A percentile compares a stretch with the other conserved stretches of the same genome.
phyloP scores from a whole-genome alignment of 192 early-diverging fungal species.

The Backusella sp. region DNA sequence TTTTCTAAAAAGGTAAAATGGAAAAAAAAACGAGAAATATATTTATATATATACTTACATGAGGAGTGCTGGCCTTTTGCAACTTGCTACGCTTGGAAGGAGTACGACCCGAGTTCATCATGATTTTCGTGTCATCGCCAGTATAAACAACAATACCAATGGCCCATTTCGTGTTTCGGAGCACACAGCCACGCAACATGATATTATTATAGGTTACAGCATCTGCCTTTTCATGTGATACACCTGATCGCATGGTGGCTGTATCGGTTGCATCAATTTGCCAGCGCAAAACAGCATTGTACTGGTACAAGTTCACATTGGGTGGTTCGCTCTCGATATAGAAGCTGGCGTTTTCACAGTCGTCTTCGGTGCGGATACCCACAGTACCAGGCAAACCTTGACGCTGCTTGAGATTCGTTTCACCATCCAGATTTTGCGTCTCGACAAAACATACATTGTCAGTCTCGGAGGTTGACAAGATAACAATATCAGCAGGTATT shows the following conservation, averaged over 20 bases:
- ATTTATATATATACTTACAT: conserved; percentile 45
- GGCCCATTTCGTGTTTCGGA: conserved; percentile 89
- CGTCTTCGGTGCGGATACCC: conserved; percentile 52
- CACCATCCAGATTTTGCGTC: conserved; percentile 98
- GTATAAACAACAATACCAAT: conserved; percentile 88
- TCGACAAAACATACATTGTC: conserved; percentile 92
- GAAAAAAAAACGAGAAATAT: background rate
- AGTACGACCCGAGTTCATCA: conserved; percentile 91
- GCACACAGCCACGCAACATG: conserved; percentile 86
- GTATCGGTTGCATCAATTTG: conserved; percentile 24
- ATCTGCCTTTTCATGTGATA: conserved; percentile 53
- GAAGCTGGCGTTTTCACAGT: conserved; percentile 59
- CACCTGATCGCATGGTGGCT: conserved; percentile 19
- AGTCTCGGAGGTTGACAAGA: conserved; percentile 81
- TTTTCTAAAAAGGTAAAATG: background rate
- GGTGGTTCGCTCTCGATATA: conserved; percentile 84
- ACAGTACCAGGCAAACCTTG: conserved; percentile 62
- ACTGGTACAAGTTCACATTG: conserved; percentile 85
- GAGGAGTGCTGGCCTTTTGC: conserved; percentile 90
- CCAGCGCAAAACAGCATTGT: conserved; percentile 71
- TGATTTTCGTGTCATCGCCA: conserved; percentile 94
- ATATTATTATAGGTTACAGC: conserved; percentile 78
- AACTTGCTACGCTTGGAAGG: conserved; percentile 91
- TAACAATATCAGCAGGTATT: conserved; percentile 90
- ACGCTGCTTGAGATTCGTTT: conserved; percentile 95